phyloP scores from a whole-genome alignment of 208 protist species.

The Angomonas ambiguus region DNA sequence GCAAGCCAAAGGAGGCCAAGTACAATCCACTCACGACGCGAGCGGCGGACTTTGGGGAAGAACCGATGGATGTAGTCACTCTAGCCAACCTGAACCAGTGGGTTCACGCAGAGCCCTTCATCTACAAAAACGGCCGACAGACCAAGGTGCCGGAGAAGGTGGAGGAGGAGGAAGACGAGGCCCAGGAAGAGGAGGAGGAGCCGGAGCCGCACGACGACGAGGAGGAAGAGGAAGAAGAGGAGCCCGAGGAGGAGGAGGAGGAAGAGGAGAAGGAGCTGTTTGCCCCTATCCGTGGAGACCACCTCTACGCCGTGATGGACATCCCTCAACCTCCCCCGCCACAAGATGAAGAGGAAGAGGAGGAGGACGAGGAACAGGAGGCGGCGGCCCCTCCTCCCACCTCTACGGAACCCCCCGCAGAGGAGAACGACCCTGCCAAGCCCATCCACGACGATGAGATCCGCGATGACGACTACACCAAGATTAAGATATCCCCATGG shows the following conservation, averaged over 20 bases:
- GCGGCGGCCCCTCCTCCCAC: conserved; percentile 6
- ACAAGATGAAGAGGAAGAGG: conserved; percentile 76
- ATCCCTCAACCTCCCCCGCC: conserved; percentile 79
- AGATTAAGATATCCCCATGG: conserved; percentile 84
- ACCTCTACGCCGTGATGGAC: conserved; percentile 80
- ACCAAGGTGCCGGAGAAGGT: conserved; percentile 86
- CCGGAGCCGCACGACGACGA: conserved; percentile 59
- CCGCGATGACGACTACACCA: conserved; percentile 78
- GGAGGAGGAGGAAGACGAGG: conserved; percentile 63
- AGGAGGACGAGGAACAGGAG: conserved; percentile 54
- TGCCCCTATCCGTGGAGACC: conserved; percentile 63
- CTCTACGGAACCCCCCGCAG: conserved; percentile 20
- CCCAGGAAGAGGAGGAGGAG: conserved; percentile 34
- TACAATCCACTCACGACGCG: conserved; percentile 66
- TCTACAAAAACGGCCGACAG: conserved; percentile 86
- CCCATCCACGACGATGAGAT: conserved; percentile 76
- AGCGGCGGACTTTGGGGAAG: conserved; percentile 59
- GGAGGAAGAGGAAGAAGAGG: conserved; percentile 45
- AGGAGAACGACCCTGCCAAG: conserved; percentile 80
- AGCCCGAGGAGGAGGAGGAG: conserved; percentile 47
- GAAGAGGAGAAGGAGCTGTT: conserved; percentile 89
- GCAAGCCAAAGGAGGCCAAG: conserved; percentile 79
- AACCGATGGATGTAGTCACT: conserved; percentile 74
- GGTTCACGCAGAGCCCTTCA: conserved; percentile 79
- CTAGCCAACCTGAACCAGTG: conserved; percentile 77